Evolutionary conservation across 768 basidiomycete species (phyloP).

Genomic region (Chalciporus pseudorubinellus): DNA sequence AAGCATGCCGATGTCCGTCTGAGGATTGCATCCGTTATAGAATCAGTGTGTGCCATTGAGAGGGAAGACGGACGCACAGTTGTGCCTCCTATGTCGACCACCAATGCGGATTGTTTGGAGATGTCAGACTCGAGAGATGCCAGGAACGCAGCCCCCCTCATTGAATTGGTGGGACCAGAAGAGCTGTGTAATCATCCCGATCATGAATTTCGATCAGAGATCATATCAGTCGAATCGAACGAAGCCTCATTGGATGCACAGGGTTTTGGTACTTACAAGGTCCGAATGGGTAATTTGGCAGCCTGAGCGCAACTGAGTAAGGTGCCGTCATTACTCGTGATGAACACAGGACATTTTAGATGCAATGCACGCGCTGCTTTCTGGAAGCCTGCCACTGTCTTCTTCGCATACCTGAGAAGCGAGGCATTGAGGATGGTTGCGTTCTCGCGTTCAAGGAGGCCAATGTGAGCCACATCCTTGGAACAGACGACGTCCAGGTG

Average conservation of each 20-base stretch:
- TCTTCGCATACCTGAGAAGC: slow-evolving; percentile 55
- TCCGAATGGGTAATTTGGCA: slow-evolving; percentile 57
- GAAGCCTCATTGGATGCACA: slow-evolving; percentile 10
- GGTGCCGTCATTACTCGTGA: slow-evolving; percentile 62
- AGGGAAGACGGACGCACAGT: slow-evolving; percentile 35
- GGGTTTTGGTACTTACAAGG: slow-evolving; percentile 39
- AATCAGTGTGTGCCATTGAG: slow-evolving; percentile 2
- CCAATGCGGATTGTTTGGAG: slow-evolving; percentile 42
- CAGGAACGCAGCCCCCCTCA: slow-evolving; percentile 65
- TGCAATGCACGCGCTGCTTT: slow-evolving; percentile 47
- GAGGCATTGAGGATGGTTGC: slow-evolving; percentile 68
- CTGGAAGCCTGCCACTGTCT: slow-evolving; percentile 54
- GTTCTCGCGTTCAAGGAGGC: slow-evolving; percentile 64
- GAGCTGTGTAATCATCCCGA: slow-evolving; percentile 25
- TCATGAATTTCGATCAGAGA: slow-evolving; percentile 7
- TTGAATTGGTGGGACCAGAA: slow-evolving; percentile 65
- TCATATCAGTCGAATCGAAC: not conserved
- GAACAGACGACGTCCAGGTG: slow-evolving; percentile 50
- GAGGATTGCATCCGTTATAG: slow-evolving; percentile 12
- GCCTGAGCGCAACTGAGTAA: slow-evolving; percentile 49
- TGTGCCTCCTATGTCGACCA: slow-evolving; percentile 65
- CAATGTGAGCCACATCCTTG: slow-evolving; percentile 56
- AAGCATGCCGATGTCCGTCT: slow-evolving; percentile 61
- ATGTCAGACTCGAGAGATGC: slow-evolving; percentile 40
- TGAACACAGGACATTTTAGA: slow-evolving; percentile 49